These are phyloP conservation scores for Alloascoidea hylecoeti DNA, from an alignment of 805 yeast species.

Conservation along the genomic window DNA sequence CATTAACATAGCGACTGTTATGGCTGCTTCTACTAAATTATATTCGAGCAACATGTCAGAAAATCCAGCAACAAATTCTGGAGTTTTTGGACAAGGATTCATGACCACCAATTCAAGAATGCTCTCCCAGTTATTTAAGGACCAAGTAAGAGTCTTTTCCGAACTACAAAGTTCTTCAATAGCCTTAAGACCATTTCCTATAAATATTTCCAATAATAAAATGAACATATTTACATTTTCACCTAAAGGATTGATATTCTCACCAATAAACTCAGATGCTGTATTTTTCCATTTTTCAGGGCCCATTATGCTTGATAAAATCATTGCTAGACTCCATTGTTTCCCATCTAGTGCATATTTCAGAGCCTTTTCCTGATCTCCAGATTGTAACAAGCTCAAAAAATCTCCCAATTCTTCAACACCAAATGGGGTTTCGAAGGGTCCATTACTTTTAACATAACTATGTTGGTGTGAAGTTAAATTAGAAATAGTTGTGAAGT, in stretches of 20 bases:
- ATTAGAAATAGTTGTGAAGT: neutral
- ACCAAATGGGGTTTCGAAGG: constrained; percentile 16
- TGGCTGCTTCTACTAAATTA: constrained; percentile 17
- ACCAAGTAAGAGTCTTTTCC: constrained; percentile 25
- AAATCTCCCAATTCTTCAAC: constrained; percentile 14
- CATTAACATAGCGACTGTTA: constrained; percentile 7
- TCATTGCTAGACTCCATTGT: constrained; percentile 68
- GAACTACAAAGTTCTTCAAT: constrained; percentile 32
- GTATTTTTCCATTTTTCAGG: constrained; percentile 43
- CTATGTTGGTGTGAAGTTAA: neutral
- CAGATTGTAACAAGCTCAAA: constrained; percentile 33
- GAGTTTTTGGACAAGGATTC: constrained; percentile 13
- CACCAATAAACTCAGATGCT: constrained; percentile 41
- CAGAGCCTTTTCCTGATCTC: constrained; percentile 56
- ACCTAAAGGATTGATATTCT: constrained; percentile 24
- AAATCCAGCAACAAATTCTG: constrained; percentile 33
- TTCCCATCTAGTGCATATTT: constrained; percentile 42
- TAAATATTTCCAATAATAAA: constrained; percentile 43
- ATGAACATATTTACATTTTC: constrained; percentile 28
- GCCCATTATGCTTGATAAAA: constrained; percentile 55
- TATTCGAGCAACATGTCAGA: constrained; percentile 29
- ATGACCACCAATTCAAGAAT: constrained; percentile 24
- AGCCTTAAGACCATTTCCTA: constrained; percentile 44
- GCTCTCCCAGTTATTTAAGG: constrained; percentile 35
- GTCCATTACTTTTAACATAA: constrained; percentile 6